phyloP scores from a whole-genome alignment of 2,329 filamentous ascomycete species.

The Phoma sp. region DNA sequence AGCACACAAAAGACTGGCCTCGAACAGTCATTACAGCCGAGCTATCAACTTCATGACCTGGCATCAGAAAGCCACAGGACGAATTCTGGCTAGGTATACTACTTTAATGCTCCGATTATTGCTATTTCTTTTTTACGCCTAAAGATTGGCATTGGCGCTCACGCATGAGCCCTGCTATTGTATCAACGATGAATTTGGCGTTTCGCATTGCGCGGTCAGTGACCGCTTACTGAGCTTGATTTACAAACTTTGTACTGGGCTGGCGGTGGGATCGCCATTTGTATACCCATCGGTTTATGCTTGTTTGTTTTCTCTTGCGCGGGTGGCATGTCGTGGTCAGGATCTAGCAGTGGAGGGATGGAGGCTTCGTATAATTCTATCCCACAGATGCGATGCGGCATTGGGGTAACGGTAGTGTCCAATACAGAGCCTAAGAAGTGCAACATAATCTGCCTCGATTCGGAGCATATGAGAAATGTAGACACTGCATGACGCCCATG shows the following conservation, averaged over 20 bases:
- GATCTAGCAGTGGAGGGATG: background rate
- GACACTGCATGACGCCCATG: background rate
- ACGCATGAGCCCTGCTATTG: slow-evolving; percentile 2
- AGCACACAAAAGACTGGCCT: background rate
- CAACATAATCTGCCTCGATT: background rate
- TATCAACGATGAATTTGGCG: slow-evolving; percentile 22
- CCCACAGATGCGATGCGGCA: slow-evolving; percentile 1
- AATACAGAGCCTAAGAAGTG: slow-evolving; percentile 12
- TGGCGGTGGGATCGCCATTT: slow-evolving; percentile 34
- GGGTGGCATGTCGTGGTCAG: slow-evolving; percentile 15
- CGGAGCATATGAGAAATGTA: background rate
- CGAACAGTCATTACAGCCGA: slow-evolving; percentile 8
- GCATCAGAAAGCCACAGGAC: background rate
- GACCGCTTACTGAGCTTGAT: slow-evolving; percentile 15
- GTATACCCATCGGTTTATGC: slow-evolving; percentile 45
- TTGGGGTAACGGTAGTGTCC: slow-evolving; percentile 8
- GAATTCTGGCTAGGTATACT: slow-evolving; percentile 1
- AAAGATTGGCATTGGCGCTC: slow-evolving; percentile 5
- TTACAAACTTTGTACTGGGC: slow-evolving; percentile 20
- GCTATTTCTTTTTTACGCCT: slow-evolving; percentile 13
- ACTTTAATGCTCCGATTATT: slow-evolving; percentile 15
- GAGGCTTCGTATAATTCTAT: slow-evolving; percentile 12
- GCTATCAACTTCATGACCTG: slow-evolving; percentile 6
- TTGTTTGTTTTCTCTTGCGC: slow-evolving; percentile 19
- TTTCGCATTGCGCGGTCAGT: slow-evolving; percentile 20